These are phyloP conservation scores for Mikania micrantha DNA, from an alignment of 129 eudicot genomes.

Conservation along the genomic window DNA sequence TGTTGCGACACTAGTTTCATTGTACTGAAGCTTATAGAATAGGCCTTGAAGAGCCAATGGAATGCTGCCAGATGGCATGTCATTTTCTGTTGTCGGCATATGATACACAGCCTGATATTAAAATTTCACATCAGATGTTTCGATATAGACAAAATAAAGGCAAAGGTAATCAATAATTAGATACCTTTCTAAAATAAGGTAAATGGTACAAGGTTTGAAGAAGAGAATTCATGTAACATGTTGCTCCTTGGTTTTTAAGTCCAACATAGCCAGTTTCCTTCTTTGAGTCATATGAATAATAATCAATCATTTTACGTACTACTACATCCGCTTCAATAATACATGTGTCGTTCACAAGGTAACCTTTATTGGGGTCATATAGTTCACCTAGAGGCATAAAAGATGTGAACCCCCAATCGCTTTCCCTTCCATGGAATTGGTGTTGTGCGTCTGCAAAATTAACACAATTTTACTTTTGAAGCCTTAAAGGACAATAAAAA, in stretches of 20 bases:
- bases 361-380: conserved; percentile 83
- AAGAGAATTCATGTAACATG: conserved; percentile 96
- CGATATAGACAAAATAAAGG: neutral
- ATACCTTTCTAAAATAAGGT: conserved; percentile 87
- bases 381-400: conserved; percentile 86
- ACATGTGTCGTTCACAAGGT: conserved; percentile 66
- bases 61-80: conserved; percentile 84
- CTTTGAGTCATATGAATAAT: conserved; percentile 89
- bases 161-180: neutral
- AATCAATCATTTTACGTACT: conserved; percentile 79
- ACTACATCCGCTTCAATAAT: conserved; percentile 88
- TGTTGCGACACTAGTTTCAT: conserved; percentile 87
- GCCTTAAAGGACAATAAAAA: too few relatives aligned
- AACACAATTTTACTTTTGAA: neutral
- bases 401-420: conserved; percentile 97
- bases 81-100: conserved; percentile 99
- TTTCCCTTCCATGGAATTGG: conserved; percentile 89
- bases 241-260: conserved; percentile 96
- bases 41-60: conserved; percentile 94
- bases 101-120: conserved; percentile 90
- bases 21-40: conserved; percentile 92
- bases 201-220: conserved; percentile 90
- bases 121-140: conserved; percentile 23
- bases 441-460: conserved; percentile 77
- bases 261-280: conserved; percentile 97